A percentile compares a stretch with the other conserved stretches of the same genome.
Conservation (phyloP, 345 rosid species). For the Syzygium aromaticum region DNA sequence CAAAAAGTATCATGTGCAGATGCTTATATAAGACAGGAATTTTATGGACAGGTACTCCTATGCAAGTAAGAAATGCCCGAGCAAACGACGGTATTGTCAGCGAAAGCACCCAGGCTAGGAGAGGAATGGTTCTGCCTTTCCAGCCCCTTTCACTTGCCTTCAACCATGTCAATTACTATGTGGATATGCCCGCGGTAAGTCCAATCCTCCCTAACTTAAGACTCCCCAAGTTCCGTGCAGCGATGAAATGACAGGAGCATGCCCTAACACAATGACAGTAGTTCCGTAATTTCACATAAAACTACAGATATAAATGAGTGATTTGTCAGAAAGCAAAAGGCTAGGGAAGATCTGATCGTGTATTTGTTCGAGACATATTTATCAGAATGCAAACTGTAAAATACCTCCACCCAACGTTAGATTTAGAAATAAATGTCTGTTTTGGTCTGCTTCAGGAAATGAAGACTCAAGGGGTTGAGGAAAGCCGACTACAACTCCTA, state of each 20-base stretch:
- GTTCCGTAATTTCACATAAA: slow-evolving; percentile 8
- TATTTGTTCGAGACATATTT: neutral
- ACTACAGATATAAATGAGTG: neutral
- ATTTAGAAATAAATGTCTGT: neutral
- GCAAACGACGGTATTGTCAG: neutral
- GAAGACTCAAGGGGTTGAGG: slow-evolving; percentile 31
- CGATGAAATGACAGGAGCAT: neutral
- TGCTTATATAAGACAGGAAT: neutral
- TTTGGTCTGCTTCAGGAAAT: slow-evolving; percentile 19
- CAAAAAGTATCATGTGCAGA: neutral
- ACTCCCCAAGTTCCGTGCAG: neutral
- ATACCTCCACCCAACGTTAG: neutral
- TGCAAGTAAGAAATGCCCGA: neutral
- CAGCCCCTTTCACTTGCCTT: slow-evolving; percentile 29
- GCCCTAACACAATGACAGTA: slow-evolving; percentile 22
- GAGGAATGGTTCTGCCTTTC: slow-evolving; percentile 41
- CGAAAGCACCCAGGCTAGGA: neutral
- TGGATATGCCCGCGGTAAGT: slow-evolving; percentile 25
- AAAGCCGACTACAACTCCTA: slow-evolving; percentile 23
- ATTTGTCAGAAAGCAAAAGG: slow-evolving; percentile 2
- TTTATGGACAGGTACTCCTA: neutral
- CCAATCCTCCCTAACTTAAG: neutral
- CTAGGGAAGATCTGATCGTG: neutral
- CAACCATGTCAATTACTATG: slow-evolving; percentile 22
- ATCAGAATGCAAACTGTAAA: neutral